A percentile compares a stretch with the other conserved stretches of the same genome.
phyloP scores from a whole-genome alignment of 2,329 filamentous ascomycete genomes.

The Sphaceloma murrayae region DNA sequence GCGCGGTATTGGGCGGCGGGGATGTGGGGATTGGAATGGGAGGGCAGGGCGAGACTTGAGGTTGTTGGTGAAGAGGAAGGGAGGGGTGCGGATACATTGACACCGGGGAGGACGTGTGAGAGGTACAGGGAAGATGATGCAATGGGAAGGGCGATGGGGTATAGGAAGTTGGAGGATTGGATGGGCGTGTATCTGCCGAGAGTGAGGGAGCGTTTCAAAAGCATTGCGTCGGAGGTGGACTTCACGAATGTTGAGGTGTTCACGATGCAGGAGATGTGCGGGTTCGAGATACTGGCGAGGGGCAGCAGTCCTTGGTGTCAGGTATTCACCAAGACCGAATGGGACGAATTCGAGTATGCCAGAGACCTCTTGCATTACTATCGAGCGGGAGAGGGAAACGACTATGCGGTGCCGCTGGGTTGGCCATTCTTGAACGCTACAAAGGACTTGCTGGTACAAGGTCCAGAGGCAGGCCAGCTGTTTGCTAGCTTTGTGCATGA shows the following conservation, averaged over 20 bases:
- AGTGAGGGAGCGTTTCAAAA: slow-evolving; percentile 37
- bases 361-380: slow-evolving; percentile 51
- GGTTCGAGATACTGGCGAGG: slow-evolving; percentile 47
- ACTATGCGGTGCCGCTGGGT: slow-evolving; percentile 46
- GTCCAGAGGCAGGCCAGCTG: slow-evolving; percentile 37
- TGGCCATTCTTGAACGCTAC: slow-evolving; percentile 52
- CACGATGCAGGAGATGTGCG: slow-evolving; percentile 53
- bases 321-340: slow-evolving; percentile 46
- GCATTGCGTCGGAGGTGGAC: slow-evolving; percentile 35
- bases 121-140: slow-evolving; percentile 31
- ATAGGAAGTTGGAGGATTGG: slow-evolving; percentile 39
- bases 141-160: slow-evolving; percentile 43
- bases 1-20: slow-evolving; percentile 46
- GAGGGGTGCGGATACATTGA: slow-evolving; percentile 47
- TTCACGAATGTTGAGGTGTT: slow-evolving; percentile 44
- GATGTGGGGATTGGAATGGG: slow-evolving; percentile 45
- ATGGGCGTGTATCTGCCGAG: slow-evolving; percentile 39
- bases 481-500: slow-evolving; percentile 54
- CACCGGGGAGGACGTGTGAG: slow-evolving; percentile 42
- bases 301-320: slow-evolving; percentile 48
- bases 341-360: slow-evolving; percentile 49
- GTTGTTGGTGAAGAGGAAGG: slow-evolving; percentile 45
- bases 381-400: slow-evolving; percentile 48
- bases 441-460: slow-evolving; percentile 37
- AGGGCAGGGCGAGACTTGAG: slow-evolving; percentile 34